Conservation (phyloP, 2,329 filamentous ascomycete genomes). For the Fusarium sororula region DNA sequence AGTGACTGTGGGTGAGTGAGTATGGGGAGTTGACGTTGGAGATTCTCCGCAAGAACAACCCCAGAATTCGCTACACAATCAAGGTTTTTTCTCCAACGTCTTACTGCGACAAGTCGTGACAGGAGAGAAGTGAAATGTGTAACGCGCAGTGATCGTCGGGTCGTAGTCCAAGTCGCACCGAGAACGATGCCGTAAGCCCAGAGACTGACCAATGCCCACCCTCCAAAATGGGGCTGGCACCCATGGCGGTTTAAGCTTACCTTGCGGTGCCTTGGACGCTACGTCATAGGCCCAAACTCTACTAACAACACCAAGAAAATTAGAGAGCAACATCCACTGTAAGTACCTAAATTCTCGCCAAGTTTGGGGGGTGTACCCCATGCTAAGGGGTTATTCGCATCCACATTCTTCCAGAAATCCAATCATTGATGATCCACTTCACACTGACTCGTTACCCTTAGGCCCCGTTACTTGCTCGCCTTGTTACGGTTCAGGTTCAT, state of each 20-base stretch:
- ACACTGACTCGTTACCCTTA: slow-evolving; percentile 4
- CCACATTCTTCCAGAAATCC: slow-evolving; percentile 31
- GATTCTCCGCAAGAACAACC: slow-evolving; percentile 12
- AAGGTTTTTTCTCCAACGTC: slow-evolving; percentile 12
- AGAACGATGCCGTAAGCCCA: slow-evolving; percentile 36
- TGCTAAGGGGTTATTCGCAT: slow-evolving; percentile 8
- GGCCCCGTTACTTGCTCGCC: not conserved
- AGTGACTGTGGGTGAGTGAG: not conserved
- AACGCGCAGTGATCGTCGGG: slow-evolving; percentile 25
- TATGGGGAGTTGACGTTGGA: not conserved
- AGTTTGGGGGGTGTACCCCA: slow-evolving; percentile 15
- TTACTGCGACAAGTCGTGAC: too few relatives aligned
- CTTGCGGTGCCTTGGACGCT: slow-evolving; percentile 36
- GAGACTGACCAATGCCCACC: not conserved
- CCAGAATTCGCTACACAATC: slow-evolving; percentile 26
- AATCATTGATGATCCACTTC: slow-evolving; percentile 5
- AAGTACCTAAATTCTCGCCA: not conserved
- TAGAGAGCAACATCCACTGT: not conserved
- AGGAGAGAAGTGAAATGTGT: not conserved
- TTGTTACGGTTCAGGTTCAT: slow-evolving; percentile 5
- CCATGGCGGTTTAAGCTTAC: slow-evolving; percentile 38
- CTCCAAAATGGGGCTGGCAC: slow-evolving; percentile 11
- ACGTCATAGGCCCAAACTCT: slow-evolving; percentile 34
- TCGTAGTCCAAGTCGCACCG: slow-evolving; percentile 27
- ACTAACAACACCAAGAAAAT: slow-evolving; percentile 18